Percentiles rank a stretch among this genome's conserved stretches.
These are phyloP conservation scores for Boletus subcaerulescens DNA, from an alignment of 768 basidiomycete species.

Conservation along the genomic window DNA sequence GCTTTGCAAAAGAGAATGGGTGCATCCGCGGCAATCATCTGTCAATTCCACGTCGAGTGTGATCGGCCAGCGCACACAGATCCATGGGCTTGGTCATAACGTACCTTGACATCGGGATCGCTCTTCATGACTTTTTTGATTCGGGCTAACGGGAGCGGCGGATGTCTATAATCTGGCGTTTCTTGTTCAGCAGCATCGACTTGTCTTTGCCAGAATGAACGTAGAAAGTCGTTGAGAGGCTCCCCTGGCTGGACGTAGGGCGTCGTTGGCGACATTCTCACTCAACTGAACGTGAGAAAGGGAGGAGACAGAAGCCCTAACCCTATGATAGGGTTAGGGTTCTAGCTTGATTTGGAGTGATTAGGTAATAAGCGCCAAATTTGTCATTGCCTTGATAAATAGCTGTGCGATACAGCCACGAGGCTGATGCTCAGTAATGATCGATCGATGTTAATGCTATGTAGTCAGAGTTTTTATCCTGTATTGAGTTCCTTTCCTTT, in stretches of 20 bases:
- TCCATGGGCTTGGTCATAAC: constrained; percentile 19
- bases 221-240: constrained; percentile 81
- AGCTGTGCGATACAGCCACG: too few relatives aligned
- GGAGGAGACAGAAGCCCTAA: constrained; percentile 20
- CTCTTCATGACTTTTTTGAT: constrained; percentile 99
- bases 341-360: not conserved
- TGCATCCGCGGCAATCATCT: constrained; percentile 99
- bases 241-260: constrained; percentile 84
- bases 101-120: constrained; percentile 92
- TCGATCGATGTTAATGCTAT: too few relatives aligned
- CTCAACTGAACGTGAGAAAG: constrained; percentile 21
- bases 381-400: too few relatives aligned
- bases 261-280: constrained; percentile 34
- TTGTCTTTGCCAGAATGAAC: constrained; percentile 88
- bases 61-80: not conserved
- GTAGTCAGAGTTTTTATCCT: too few relatives aligned
- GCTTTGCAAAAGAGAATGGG: constrained; percentile 97
- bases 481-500: too few relatives aligned
- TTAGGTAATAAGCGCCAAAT: too few relatives aligned
- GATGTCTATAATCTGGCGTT: constrained; percentile 83
- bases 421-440: too few relatives aligned
- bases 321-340: constrained; percentile 19
- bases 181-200: constrained; percentile 85
- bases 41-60: not conserved
- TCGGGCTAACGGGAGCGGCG: constrained; percentile 86